Conservation (phyloP, 345 rosid species). For the Luvunga scandens region DNA sequence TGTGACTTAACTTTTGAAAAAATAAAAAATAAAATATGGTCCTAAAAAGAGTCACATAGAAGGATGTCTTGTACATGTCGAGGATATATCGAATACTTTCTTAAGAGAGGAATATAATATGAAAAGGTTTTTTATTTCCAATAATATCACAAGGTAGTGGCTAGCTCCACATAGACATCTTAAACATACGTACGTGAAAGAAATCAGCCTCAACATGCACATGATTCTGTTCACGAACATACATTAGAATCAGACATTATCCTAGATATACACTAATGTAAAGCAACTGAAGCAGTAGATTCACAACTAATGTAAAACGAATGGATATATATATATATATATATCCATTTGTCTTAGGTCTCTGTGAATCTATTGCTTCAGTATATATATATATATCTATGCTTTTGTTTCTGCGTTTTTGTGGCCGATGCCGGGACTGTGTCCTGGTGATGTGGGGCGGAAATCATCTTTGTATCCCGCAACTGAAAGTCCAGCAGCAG, state of each 20-base stretch:
- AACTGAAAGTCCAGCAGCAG: constrained; percentile 5
- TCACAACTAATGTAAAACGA: not conserved
- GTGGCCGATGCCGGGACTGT: constrained; percentile 57
- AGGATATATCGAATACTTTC: not conserved
- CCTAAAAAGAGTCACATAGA: too few species aligned
- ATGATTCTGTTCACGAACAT: not conserved
- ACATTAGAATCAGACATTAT: too few species aligned
- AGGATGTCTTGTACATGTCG: not conserved
- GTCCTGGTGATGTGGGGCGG: constrained; percentile 49
- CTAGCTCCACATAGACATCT: not conserved
- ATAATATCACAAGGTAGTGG: not conserved
- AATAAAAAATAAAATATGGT: too few species aligned
- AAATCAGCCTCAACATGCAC: not conserved
- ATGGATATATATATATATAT: not conserved
- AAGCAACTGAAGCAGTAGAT: not conserved
- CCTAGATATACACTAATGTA: not conserved
- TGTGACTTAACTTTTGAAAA: too few species aligned
- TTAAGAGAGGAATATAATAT: not conserved
- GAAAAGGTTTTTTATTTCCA: not conserved
- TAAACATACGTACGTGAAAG: not conserved
- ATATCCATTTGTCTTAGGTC: too few species aligned
- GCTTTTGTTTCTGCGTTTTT: constrained; percentile 27
- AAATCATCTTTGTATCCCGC: constrained; percentile 34
- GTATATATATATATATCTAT: constrained; percentile 17
- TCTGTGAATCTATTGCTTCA: too few species aligned